phyloP scores from a whole-genome alignment of 2,329 filamentous ascomycete species.

The Venturia oleaginea region DNA sequence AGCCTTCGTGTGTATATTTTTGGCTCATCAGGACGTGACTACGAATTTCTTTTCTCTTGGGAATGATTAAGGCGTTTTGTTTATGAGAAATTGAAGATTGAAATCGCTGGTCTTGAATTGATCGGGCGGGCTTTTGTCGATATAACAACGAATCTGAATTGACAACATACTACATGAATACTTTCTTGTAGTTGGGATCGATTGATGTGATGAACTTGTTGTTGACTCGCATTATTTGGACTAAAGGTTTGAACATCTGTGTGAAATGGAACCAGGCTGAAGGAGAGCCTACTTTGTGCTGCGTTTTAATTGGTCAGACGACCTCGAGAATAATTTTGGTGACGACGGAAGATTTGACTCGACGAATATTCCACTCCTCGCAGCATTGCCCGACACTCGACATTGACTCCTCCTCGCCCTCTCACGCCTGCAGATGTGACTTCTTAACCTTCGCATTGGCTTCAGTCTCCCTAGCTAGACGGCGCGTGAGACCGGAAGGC shows the following conservation, averaged over 20 bases:
- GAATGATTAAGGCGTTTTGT: background rate
- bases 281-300: background rate
- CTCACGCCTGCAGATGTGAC: background rate
- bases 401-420: background rate
- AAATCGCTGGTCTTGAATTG: background rate
- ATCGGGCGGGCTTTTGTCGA: background rate
- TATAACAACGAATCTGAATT: background rate
- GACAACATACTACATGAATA: background rate
- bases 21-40: background rate
- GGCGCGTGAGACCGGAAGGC: slow-evolving; percentile 3
- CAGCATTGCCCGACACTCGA: background rate
- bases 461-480: background rate
- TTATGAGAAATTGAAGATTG: background rate
- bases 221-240: too few species aligned
- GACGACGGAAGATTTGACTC: background rate
- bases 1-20: background rate
- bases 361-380: background rate
- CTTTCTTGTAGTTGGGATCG: too few species aligned
- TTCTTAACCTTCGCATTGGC: slow-evolving; percentile 4
- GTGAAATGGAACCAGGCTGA: background rate
- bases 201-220: too few species aligned
- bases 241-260: too few species aligned
- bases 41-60: background rate
- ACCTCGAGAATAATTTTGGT: background rate
- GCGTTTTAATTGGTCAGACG: background rate